These are phyloP conservation scores for Penicillium longicatenatum DNA, from an alignment of 495 filamentous ascomycete genomes.

Conservation along the genomic window DNA sequence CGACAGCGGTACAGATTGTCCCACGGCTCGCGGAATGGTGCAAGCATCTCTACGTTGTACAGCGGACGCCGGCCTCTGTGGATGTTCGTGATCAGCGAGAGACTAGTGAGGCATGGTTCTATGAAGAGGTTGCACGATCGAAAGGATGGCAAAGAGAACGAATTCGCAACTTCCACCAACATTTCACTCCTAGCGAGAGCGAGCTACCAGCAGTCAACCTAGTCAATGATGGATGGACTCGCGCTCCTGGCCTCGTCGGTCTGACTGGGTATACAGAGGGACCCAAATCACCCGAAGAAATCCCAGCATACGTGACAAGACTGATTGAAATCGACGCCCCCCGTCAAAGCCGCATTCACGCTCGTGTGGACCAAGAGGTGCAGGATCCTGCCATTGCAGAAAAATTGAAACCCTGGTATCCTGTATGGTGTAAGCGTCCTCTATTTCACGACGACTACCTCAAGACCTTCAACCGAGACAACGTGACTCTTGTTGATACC, in stretches of 20 bases:
- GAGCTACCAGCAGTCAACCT: constrained; percentile 26
- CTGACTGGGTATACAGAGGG: background rate
- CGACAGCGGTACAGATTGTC: constrained; percentile 46
- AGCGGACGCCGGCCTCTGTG: constrained; percentile 54
- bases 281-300: background rate
- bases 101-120: constrained; percentile 50
- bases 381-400: constrained; percentile 23
- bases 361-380: constrained; percentile 5
- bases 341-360: constrained; percentile 4
- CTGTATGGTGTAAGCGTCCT: constrained; percentile 35
- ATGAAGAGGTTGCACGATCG: constrained; percentile 34
- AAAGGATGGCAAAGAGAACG: constrained; percentile 47
- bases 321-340: constrained; percentile 8
- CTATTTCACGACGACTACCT: constrained; percentile 37
- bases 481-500: constrained; percentile 34
- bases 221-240: constrained; percentile 45
- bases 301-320: background rate
- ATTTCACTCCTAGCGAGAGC: constrained; percentile 20
- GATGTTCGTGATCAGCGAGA: constrained; percentile 46
- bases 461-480: constrained; percentile 30
- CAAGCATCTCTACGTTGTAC: constrained; percentile 45
- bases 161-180: constrained; percentile 20
- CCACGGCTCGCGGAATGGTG: constrained; percentile 37
- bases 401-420: constrained; percentile 35
- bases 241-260: constrained; percentile 14